Conservation (phyloP, 2,329 filamentous ascomycete genomes). For the Ophiostoma himal-ulmi region DNA sequence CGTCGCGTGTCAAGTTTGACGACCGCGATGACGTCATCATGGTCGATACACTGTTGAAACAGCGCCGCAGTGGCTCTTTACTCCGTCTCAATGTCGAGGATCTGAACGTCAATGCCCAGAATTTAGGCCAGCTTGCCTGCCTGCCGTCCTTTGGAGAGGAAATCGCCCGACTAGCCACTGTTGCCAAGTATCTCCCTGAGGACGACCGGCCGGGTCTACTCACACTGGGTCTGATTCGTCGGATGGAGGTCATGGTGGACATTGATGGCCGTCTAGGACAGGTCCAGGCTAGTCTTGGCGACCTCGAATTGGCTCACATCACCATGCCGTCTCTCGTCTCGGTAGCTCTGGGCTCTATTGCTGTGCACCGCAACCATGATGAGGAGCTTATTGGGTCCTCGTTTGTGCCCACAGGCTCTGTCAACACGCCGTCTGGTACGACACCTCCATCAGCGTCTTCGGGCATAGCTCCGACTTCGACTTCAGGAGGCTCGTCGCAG, state of each 20-base stretch:
- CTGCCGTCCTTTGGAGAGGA: slow-evolving; percentile 72
- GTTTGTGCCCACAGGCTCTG: slow-evolving; percentile 25
- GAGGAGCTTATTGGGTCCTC: slow-evolving; percentile 65
- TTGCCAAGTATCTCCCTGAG: slow-evolving; percentile 91
- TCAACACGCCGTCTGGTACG: neutral
- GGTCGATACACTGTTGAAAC: slow-evolving; percentile 81
- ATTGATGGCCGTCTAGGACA: slow-evolving; percentile 64
- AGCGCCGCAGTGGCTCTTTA: slow-evolving; percentile 80
- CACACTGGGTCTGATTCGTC: slow-evolving; percentile 62
- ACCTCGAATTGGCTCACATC: slow-evolving; percentile 72
- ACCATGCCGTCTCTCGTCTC: slow-evolving; percentile 77
- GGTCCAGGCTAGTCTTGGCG: slow-evolving; percentile 51
- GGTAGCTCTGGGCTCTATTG: slow-evolving; percentile 61
- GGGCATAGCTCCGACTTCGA: slow-evolving; percentile 21
- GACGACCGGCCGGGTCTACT: slow-evolving; percentile 88
- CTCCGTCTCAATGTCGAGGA: slow-evolving; percentile 63
- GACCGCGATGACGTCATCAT: slow-evolving; percentile 89
- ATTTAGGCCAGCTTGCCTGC: slow-evolving; percentile 58
- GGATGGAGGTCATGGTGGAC: slow-evolving; percentile 55
- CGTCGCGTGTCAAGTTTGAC: slow-evolving; percentile 81
- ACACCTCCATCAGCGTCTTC: slow-evolving; percentile 12
- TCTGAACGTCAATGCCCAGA: slow-evolving; percentile 56
- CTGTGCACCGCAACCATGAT: slow-evolving; percentile 55
- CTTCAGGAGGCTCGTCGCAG: neutral
- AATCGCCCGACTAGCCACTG: slow-evolving; percentile 72